phyloP scores from a whole-genome alignment of 1,284 basidiomycete genomes.

The Meripilus lineatus region DNA sequence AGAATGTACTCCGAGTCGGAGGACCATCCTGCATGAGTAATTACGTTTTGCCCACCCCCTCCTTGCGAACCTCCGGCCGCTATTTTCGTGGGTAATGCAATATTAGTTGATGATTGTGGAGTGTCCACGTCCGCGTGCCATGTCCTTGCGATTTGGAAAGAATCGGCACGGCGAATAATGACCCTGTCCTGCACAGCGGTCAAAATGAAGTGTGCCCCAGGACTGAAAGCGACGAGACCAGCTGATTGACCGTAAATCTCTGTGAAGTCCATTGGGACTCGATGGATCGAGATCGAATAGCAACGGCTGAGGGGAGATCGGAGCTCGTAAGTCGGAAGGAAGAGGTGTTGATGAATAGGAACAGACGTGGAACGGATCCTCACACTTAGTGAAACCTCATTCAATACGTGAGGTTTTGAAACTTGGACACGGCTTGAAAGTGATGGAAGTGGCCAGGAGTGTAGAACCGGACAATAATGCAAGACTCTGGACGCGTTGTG shows the following conservation, averaged over 20 bases:
- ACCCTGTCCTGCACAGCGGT: constrained; percentile 69
- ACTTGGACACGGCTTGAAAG: too few species aligned
- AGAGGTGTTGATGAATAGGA: too few species aligned
- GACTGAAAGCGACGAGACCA: constrained; percentile 64
- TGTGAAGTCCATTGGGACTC: constrained; percentile 54
- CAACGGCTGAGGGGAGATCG: too few species aligned
- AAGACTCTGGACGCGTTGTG: too few species aligned
- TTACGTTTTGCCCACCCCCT: constrained; percentile 27
- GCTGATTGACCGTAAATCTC: constrained; percentile 73
- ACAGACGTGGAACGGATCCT: too few species aligned
- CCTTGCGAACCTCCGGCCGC: constrained; percentile 2
- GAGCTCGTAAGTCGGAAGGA: too few species aligned
- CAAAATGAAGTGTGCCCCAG: constrained; percentile 70
- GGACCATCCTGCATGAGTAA: constrained; percentile 80
- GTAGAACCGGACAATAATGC: too few species aligned
- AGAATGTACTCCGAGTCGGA: constrained; percentile 79
- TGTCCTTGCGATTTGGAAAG: constrained; percentile 68
- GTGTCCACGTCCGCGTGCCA: constrained; percentile 43
- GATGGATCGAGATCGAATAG: too few species aligned
- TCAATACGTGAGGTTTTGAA: too few species aligned
- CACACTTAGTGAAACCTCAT: too few species aligned
- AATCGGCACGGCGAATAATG: constrained; percentile 70
- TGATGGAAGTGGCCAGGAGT: too few species aligned
- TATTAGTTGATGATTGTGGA: neutral
- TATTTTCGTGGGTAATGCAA: constrained; percentile 8